Evolutionary conservation across 805 yeast species (phyloP).

Genomic region (Candida alai): DNA sequence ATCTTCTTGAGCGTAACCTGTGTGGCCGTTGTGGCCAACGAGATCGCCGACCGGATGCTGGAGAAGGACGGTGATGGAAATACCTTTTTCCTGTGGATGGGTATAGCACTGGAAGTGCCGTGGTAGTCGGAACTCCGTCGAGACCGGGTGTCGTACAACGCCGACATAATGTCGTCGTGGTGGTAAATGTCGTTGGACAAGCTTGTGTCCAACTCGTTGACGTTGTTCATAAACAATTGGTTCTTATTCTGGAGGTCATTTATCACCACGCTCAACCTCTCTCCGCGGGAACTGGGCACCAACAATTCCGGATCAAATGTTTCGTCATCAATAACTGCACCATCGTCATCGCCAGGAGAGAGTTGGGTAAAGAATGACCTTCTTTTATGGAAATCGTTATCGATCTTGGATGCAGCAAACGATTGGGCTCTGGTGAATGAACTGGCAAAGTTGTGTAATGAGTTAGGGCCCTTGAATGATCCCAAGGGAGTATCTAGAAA

Average conservation of each 20-base stretch:
- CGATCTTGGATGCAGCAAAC: slow-evolving; percentile 45
- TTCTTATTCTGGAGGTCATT: slow-evolving; percentile 26
- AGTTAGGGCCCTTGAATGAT: slow-evolving; percentile 62
- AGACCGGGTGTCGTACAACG: slow-evolving; percentile 23
- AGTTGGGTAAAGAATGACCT: slow-evolving; percentile 52
- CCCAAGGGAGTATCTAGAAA: slow-evolving; percentile 29
- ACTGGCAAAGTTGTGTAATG: slow-evolving; percentile 73
- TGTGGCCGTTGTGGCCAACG: slow-evolving; percentile 38
- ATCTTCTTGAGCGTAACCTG: slow-evolving; percentile 57
- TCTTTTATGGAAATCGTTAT: slow-evolving; percentile 51
- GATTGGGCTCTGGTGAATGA: slow-evolving; percentile 79
- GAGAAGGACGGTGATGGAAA: slow-evolving; percentile 42
- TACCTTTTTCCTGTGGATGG: slow-evolving; percentile 25
- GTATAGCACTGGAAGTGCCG: slow-evolving; percentile 15
- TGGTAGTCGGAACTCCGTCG: slow-evolving; percentile 22
- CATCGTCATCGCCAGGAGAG: slow-evolving; percentile 13
- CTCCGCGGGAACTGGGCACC: slow-evolving; percentile 63
- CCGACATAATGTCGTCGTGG: slow-evolving; percentile 33
- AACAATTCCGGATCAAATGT: slow-evolving; percentile 63
- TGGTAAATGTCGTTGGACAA: slow-evolving; percentile 32
- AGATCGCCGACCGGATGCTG: slow-evolving; percentile 36
- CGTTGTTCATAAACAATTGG: slow-evolving; percentile 15
- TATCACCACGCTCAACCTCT: slow-evolving; percentile 57
- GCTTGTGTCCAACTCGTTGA: slow-evolving; percentile 7
- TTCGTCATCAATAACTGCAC: slow-evolving; percentile 47